A percentile compares a stretch with the other conserved stretches of the same genome.
Conservation (phyloP, 345 rosid species). For the Dipteronia dyeriana region DNA sequence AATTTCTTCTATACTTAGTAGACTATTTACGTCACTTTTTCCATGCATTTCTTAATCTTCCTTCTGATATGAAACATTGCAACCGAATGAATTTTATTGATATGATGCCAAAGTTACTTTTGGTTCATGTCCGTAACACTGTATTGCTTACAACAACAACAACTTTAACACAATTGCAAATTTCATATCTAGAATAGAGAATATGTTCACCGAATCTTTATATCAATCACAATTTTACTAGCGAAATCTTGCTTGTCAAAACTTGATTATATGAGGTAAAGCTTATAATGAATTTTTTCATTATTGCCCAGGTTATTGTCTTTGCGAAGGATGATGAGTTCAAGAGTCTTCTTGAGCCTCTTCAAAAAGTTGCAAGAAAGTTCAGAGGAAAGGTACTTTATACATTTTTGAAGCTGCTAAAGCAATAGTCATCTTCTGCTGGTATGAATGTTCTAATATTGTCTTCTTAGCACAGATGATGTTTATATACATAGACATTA, state of each 20-base stretch:
- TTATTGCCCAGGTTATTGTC: conserved; percentile 55
- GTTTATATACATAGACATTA: conserved; percentile 64
- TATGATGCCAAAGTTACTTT: background rate
- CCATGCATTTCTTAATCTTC: background rate
- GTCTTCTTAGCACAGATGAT: conserved; percentile 55
- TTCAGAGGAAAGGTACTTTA: conserved; percentile 57
- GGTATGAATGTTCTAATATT: conserved; percentile 17
- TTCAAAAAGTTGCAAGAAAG: conserved; percentile 68
- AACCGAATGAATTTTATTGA: background rate
- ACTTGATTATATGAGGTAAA: background rate
- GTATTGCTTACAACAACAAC: background rate
- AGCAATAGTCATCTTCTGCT: background rate
- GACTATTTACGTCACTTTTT: background rate
- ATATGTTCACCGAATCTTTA: background rate
- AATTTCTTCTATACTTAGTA: too few species aligned
- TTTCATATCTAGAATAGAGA: background rate
- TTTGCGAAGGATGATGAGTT: conserved; percentile 68
- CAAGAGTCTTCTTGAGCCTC: conserved; percentile 51
- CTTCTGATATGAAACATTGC: background rate
- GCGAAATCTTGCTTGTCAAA: background rate
- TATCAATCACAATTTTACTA: background rate
- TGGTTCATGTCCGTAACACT: background rate
- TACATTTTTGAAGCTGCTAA: conserved; percentile 16
- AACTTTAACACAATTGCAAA: background rate
- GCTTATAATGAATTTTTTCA: conserved; percentile 2